These are phyloP conservation scores for Aspergillus leporis DNA, from an alignment of 495 filamentous ascomycete species.

Conservation along the genomic window DNA sequence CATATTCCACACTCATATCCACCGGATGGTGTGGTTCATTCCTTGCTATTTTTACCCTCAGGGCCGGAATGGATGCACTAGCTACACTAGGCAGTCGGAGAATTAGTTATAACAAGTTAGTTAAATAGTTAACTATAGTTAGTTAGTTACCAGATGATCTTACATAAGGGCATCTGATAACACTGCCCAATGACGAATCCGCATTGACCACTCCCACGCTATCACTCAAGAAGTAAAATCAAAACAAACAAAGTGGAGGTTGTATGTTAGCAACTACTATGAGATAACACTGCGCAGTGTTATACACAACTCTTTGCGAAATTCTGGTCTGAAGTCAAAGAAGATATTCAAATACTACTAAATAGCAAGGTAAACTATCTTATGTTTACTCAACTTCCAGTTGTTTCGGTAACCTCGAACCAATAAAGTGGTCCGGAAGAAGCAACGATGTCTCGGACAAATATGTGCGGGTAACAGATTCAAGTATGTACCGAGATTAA, in stretches of 20 bases:
- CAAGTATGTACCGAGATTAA: not conserved
- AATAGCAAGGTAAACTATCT: not conserved
- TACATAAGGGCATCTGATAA: not conserved
- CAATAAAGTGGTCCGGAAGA: not conserved
- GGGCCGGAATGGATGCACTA: no score
- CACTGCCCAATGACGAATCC: not conserved
- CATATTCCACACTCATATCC: no score
- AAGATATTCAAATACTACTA: no score
- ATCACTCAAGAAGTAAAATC: conserved; percentile 30
- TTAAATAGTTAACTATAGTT: no score
- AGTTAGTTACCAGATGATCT: no score
- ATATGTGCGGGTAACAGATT: conserved; percentile 1
- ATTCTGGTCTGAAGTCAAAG: no score
- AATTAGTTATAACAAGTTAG: no score
- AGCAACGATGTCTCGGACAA: not conserved
- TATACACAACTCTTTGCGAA: no score
- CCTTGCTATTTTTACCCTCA: no score
- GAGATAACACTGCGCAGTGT: no score
- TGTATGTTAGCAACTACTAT: not conserved
- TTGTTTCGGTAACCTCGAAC: not conserved
- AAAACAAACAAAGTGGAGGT: conserved; percentile 36
- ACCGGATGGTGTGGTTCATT: no score
- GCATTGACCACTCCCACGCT: not conserved
- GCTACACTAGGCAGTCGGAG: no score
- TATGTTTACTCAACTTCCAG: not conserved